phyloP scores from a whole-genome alignment of 1,139 yeast genomes.

The Magnusiomyces magnusii region DNA sequence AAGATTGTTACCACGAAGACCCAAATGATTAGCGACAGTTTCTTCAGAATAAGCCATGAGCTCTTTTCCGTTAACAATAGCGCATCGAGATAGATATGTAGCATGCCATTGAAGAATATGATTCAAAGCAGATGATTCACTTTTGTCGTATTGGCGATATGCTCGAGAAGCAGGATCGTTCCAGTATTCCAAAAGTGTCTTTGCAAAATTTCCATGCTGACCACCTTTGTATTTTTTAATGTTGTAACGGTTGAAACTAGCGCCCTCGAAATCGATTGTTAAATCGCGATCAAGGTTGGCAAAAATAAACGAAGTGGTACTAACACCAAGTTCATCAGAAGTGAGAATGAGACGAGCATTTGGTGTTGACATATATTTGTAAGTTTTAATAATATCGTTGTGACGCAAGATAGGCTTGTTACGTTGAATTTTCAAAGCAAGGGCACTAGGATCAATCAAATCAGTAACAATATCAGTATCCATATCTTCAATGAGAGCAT shows the following conservation, averaged over 20 bases:
- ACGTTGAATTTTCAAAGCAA: constrained; percentile 50
- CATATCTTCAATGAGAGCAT: constrained; percentile 61
- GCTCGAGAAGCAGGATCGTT: constrained; percentile 58
- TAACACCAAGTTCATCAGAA: constrained; percentile 54
- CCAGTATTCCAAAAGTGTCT: constrained; percentile 69
- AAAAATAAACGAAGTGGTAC: constrained; percentile 63
- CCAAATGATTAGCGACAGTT: constrained; percentile 2
- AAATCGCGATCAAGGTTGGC: constrained; percentile 43
- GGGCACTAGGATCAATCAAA: constrained; percentile 45
- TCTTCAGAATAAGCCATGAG: constrained; percentile 7
- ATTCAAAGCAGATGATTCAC: constrained; percentile 58
- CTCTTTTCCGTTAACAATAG: constrained; percentile 53
- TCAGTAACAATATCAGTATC: constrained; percentile 51
- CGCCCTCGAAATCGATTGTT: background rate
- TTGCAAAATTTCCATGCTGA: constrained; percentile 39
- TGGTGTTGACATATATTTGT: constrained; percentile 47
- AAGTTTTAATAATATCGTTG: constrained; percentile 62
- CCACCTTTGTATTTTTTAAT: background rate
- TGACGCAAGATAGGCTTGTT: constrained; percentile 68
- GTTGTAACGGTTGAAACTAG: constrained; percentile 3
- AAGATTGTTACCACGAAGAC: background rate
- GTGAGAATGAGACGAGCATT: constrained; percentile 54
- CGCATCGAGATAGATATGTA: constrained; percentile 58
- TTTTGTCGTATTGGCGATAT: constrained; percentile 49
- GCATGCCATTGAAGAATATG: constrained; percentile 96